Percentiles rank a stretch among this genome's conserved stretches.
These are phyloP conservation scores for Ophiostoma australiae DNA, from an alignment of 2,329 filamentous ascomycete species.

Conservation along the genomic window DNA sequence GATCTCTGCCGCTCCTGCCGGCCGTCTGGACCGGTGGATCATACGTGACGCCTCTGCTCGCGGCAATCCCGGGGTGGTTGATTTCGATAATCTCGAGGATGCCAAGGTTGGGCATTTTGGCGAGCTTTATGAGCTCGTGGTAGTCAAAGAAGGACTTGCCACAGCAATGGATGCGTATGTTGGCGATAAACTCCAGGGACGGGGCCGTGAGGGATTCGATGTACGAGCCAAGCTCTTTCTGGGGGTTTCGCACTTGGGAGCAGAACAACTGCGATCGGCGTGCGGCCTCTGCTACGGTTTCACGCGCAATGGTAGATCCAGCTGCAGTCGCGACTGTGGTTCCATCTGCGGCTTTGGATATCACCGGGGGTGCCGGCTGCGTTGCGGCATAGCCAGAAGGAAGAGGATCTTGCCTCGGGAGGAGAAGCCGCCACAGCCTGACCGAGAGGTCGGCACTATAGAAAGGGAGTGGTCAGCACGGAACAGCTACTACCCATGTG, in stretches of 20 bases:
- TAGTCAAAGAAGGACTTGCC: constrained; percentile 27
- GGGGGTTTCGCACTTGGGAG: background rate
- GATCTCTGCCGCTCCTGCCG: background rate
- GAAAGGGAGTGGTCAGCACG: background rate
- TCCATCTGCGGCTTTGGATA: background rate
- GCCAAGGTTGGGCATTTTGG: constrained; percentile 44
- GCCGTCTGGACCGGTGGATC: background rate
- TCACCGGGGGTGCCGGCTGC: background rate
- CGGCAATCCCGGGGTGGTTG: background rate
- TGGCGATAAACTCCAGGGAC: constrained; percentile 31
- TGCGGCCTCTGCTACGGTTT: background rate
- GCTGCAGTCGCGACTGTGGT: background rate
- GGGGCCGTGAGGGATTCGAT: constrained; percentile 17
- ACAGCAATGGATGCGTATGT: constrained; percentile 29
- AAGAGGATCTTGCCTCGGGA: background rate
- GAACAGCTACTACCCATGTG: background rate
- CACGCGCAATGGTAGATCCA: background rate
- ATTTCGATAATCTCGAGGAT: constrained; percentile 45
- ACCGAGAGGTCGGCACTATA: background rate
- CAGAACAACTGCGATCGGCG: constrained; percentile 12
- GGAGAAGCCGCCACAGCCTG: constrained; percentile 3
- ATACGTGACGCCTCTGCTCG: background rate
- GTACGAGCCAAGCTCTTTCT: constrained; percentile 18
- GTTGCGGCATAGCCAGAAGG: background rate
- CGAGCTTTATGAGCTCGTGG: constrained; percentile 40